Evolutionary conservation across 164 flowering plant genomes (phyloP).

Genomic region (Paratinospora sagittata): DNA sequence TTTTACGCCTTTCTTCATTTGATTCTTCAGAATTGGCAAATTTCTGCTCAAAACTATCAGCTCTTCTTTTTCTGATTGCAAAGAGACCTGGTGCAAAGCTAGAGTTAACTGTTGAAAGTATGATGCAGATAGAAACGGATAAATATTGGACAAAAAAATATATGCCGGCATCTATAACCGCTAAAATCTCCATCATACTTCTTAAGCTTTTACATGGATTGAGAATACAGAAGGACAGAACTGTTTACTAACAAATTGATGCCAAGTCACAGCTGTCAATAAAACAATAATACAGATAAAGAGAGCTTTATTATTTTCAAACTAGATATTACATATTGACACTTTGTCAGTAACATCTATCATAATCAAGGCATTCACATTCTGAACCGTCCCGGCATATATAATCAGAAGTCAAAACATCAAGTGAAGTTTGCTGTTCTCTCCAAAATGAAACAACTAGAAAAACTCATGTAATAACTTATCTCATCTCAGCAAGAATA

Average conservation of each 20-base stretch:
- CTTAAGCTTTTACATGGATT: background rate
- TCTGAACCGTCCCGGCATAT: background rate
- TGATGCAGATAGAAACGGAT: background rate
- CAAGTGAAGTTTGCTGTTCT: background rate
- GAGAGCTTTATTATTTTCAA: background rate
- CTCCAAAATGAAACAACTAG: background rate
- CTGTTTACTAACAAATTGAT: background rate
- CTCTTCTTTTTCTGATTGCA: slow-evolving; percentile 52
- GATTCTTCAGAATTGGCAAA: slow-evolving; percentile 38
- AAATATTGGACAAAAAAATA: background rate
- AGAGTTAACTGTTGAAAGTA: slow-evolving; percentile 1
- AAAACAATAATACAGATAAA: background rate
- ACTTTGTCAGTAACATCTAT: background rate
- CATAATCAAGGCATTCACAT: background rate
- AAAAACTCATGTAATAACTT: background rate
- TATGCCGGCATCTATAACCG: background rate
- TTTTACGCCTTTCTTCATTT: slow-evolving; percentile 54
- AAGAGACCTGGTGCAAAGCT: slow-evolving; percentile 32
- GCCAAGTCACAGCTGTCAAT: no score
- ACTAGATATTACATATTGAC: background rate
- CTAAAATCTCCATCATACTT: background rate
- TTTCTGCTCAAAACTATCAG: slow-evolving; percentile 49
- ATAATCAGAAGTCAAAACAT: background rate
- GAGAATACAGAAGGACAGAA: background rate
- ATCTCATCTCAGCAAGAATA: background rate